Conservation (phyloP, 2,329 filamentous ascomycete genomes). For the Hypomyces perniciosus region DNA sequence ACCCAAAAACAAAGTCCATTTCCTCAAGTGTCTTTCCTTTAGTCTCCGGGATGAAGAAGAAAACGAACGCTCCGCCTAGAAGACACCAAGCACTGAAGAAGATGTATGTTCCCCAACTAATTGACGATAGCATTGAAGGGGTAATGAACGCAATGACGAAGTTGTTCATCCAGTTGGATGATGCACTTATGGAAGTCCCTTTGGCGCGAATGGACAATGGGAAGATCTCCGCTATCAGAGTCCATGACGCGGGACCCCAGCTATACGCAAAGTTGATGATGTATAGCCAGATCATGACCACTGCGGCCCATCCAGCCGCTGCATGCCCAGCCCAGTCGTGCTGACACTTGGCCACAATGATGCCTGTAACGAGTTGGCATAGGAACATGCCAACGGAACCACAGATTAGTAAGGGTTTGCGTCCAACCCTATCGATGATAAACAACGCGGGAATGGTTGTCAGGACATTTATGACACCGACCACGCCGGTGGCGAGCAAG, state of each 20-base stretch:
- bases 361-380: constrained; percentile 66
- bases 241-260: constrained; percentile 71
- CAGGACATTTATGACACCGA: constrained; percentile 65
- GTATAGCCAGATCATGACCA: constrained; percentile 66
- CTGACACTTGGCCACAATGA: constrained; percentile 60
- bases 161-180: constrained; percentile 59
- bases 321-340: constrained; percentile 50
- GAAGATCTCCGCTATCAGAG: constrained; percentile 69
- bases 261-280: constrained; percentile 69
- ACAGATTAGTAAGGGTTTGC: constrained; percentile 55
- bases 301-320: constrained; percentile 64
- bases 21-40: constrained; percentile 60
- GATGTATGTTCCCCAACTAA: constrained; percentile 66
- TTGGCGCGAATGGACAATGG: constrained; percentile 64
- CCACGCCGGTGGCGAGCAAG: constrained; percentile 64
- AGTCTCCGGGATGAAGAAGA: constrained; percentile 59
- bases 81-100: constrained; percentile 62
- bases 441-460: constrained; percentile 61
- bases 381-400: constrained; percentile 64
- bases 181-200: constrained; percentile 62
- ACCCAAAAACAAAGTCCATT: constrained; percentile 35
- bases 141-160: constrained; percentile 60
- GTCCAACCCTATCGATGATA: constrained; percentile 58
- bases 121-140: constrained; percentile 57
- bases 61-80: constrained; percentile 55